phyloP scores from a whole-genome alignment of 768 basidiomycete species.

The Baorangia bicolor region DNA sequence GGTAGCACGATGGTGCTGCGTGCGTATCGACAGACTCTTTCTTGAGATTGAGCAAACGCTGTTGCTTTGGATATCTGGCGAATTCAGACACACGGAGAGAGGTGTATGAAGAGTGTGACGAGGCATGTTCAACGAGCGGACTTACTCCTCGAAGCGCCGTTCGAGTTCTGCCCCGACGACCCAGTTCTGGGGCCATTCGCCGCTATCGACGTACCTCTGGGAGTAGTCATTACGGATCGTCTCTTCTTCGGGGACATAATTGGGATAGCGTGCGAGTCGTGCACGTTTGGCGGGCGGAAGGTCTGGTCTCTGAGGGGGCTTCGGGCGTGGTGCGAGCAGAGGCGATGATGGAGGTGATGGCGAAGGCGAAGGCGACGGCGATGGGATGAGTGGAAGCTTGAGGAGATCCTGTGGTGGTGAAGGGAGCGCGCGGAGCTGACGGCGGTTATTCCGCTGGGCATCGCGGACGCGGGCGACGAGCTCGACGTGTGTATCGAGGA shows the following conservation, averaged over 20 bases:
- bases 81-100: not conserved
- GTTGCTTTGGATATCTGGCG: constrained; percentile 89
- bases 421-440: constrained; percentile 52
- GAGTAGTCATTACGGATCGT: constrained; percentile 96
- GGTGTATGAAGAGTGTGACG: not conserved
- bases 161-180: constrained; percentile 88
- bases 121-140: constrained; percentile 14
- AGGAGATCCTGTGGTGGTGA: constrained; percentile 57
- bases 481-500: constrained; percentile 60
- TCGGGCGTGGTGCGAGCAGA: constrained; percentile 32
- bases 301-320: constrained; percentile 43
- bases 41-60: constrained; percentile 80
- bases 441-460: constrained; percentile 56
- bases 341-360: constrained; percentile 53
- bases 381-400: constrained; percentile 55
- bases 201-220: constrained; percentile 84
- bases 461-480: constrained; percentile 56
- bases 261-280: constrained; percentile 64
- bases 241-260: constrained; percentile 92
- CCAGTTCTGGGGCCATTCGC: constrained; percentile 93
- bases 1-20: constrained; percentile 72
- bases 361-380: constrained; percentile 51
- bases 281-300: constrained; percentile 73
- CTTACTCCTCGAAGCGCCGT: constrained; percentile 90
- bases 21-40: constrained; percentile 69